Evolutionary conservation across 139 green algal genomes (phyloP).

Genomic region (Chlorella ohadii): DNA sequence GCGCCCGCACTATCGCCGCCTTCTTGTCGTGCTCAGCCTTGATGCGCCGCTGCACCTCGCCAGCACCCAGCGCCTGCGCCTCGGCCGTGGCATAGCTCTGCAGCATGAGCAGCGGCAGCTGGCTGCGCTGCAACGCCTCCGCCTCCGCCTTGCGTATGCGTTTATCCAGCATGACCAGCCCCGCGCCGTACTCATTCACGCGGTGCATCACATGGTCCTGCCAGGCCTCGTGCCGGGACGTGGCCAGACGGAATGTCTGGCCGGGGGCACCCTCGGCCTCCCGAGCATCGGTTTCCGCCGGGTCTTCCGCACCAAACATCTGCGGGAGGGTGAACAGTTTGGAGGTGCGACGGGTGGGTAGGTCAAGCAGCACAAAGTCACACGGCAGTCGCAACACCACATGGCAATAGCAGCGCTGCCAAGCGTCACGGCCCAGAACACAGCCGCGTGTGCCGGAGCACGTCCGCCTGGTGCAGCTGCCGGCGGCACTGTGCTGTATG

Average conservation of each 20-base stretch:
- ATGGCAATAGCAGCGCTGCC: no score
- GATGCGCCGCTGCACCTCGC: not conserved
- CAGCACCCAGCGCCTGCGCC: not conserved
- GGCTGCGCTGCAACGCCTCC: not conserved
- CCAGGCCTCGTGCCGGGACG: conserved; percentile 26
- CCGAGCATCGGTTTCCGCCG: not conserved
- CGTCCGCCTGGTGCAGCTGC: no score
- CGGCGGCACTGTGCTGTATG: no score
- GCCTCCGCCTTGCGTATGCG: not conserved
- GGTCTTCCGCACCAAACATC: conserved; percentile 36
- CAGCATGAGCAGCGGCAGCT: conserved; percentile 28
- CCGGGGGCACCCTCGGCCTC: not conserved
- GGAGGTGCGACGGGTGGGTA: no score
- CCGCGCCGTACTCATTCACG: conserved; percentile 17
- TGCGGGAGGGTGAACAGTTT: conserved; percentile 5
- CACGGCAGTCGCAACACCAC: no score
- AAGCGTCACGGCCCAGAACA: no score
- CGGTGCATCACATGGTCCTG: conserved; percentile 11
- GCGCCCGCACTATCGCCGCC: not conserved
- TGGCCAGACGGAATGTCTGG: not conserved
- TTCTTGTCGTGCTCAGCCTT: not conserved
- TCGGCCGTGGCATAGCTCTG: conserved; percentile 41
- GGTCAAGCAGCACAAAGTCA: not conserved
- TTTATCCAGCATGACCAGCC: conserved; percentile 2
- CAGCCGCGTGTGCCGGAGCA: no score